Conservation (phyloP, 345 rosid species). For the Rhizophora mangle region DNA sequence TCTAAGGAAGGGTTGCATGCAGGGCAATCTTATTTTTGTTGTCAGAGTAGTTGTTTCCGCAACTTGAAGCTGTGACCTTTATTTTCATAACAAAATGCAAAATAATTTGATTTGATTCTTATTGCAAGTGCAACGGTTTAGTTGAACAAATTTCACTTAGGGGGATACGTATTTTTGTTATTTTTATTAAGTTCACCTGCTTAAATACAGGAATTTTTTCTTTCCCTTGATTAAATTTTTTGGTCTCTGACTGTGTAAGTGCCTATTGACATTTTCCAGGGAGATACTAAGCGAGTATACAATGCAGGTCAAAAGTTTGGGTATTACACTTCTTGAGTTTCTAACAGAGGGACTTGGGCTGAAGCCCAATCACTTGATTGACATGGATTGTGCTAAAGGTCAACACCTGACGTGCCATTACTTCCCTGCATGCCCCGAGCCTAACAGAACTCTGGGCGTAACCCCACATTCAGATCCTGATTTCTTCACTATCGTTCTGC, state of each 20-base stretch:
- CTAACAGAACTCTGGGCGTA: conserved; percentile 21
- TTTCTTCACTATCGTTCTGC: conserved; percentile 23
- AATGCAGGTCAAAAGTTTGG: conserved; percentile 7
- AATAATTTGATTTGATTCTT: no score
- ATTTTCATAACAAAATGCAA: no score
- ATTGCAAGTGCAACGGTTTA: no score
- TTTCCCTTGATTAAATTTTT: not conserved
- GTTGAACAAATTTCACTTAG: no score
- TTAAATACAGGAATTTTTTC: no score
- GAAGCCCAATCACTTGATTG: conserved; percentile 8
- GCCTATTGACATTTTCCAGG: conserved; percentile 8
- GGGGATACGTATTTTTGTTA: no score
- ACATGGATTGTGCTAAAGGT: conserved; percentile 24
- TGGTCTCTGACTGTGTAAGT: not conserved
- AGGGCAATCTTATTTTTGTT: no score
- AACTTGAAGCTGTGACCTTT: no score
- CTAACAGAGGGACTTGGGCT: conserved; percentile 26
- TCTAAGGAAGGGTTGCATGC: no score
- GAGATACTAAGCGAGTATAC: conserved; percentile 13
- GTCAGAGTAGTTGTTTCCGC: no score
- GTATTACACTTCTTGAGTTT: conserved; percentile 10
- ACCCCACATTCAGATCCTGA: conserved; percentile 16
- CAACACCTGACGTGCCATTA: conserved; percentile 22
- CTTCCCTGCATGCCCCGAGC: conserved; percentile 33
- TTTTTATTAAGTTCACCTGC: no score